Evolutionary conservation across 2,329 filamentous ascomycete species (phyloP).

Genomic region (Claviceps spartinae): DNA sequence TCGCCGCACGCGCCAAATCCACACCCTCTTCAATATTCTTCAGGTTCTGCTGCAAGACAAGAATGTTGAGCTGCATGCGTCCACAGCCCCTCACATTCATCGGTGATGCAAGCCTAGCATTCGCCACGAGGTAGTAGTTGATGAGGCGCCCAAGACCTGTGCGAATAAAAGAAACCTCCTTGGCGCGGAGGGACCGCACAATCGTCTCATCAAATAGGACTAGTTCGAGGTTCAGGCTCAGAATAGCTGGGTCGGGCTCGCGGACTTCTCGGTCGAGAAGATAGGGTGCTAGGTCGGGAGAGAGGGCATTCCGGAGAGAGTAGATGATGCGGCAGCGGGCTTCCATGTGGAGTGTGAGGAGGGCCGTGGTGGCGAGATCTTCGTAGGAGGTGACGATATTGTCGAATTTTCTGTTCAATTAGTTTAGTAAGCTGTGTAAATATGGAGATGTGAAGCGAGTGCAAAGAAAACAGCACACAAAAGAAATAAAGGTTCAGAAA

Average conservation of each 20-base stretch:
- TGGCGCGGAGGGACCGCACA: conserved; percentile 53
- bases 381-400: conserved; percentile 72
- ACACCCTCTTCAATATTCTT: conserved; percentile 76
- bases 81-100: conserved; percentile 77
- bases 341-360: conserved; percentile 80
- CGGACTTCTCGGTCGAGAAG: conserved; percentile 57
- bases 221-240: conserved; percentile 73
- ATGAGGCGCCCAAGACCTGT: conserved; percentile 64
- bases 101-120: conserved; percentile 54
- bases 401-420: conserved; percentile 57
- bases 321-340: conserved; percentile 75
- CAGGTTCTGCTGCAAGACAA: conserved; percentile 91
- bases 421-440: not conserved
- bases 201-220: conserved; percentile 80
- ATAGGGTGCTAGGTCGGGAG: conserved; percentile 46
- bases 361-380: conserved; percentile 61
- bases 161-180: conserved; percentile 64
- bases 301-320: conserved; percentile 54
- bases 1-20: conserved; percentile 46
- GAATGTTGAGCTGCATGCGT: conserved; percentile 85
- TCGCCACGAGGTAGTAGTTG: conserved; percentile 64
- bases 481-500: not conserved
- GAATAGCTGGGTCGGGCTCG: conserved; percentile 65
- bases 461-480: not conserved
- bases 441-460: not conserved